Evolutionary conservation across 176 grass and related monocot species (phyloP).

Genomic region (Bonia amplexicaulis): DNA sequence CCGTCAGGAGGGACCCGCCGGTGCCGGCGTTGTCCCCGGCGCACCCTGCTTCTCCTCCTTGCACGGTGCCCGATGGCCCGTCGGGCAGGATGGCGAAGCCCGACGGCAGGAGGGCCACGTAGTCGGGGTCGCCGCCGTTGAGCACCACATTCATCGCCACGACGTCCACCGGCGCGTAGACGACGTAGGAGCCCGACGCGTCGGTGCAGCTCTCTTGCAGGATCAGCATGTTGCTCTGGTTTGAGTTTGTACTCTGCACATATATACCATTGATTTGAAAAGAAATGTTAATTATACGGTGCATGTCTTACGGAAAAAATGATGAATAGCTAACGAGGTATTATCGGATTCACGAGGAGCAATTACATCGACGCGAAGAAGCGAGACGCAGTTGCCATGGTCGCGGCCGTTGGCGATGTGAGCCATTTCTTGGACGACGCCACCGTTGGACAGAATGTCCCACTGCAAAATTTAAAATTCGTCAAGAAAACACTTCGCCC

Average conservation of each 20-base stretch:
- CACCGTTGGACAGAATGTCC: constrained; percentile 93
- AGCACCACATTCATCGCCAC: constrained; percentile 94
- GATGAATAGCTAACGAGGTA: background rate
- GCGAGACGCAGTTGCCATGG: constrained; percentile 82
- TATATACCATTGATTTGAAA: background rate
- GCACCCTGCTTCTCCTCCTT: background rate
- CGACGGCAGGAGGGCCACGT: constrained; percentile 79
- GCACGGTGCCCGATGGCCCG: constrained; percentile 21
- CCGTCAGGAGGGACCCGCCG: constrained; percentile 64
- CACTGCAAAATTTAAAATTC: constrained; percentile 41
- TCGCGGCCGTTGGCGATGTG: constrained; percentile 93
- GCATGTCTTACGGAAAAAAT: background rate
- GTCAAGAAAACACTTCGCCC: background rate
- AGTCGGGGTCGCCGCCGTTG: constrained; percentile 88
- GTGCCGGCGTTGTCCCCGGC: background rate
- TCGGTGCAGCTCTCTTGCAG: constrained; percentile 97
- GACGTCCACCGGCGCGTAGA: constrained; percentile 85
- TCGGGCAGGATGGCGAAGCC: constrained; percentile 90
- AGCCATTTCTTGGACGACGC: constrained; percentile 88
- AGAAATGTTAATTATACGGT: background rate
- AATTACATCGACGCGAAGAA: constrained; percentile 87
- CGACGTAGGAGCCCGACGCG: constrained; percentile 69
- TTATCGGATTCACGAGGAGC: background rate
- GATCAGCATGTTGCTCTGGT: constrained; percentile 97
- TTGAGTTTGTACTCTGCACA: constrained; percentile 70